Base-by-base conservation (phyloP, 495 filamentous ascomycete species). In the Aspergillus ostianus region DNA sequence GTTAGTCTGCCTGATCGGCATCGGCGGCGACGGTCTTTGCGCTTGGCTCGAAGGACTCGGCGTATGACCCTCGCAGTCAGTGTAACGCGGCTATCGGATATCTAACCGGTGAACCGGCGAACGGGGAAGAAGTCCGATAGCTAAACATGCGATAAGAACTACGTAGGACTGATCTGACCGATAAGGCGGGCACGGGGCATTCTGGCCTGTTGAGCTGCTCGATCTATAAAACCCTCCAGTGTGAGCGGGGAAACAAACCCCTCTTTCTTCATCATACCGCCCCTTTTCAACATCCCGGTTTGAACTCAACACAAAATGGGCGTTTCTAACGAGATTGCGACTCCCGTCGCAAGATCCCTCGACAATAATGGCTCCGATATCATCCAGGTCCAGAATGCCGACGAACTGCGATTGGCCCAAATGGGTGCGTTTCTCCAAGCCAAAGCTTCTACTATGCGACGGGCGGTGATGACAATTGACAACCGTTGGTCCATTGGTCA, bases 391-490 rank as follows among this genome's bases (percentile, higher is more conserved):
- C 66, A 65, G 18, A 61, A 75, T 70, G 65, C 67, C 26, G 74
- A 77, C 53, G 74, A 77, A 58, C 51, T 75, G 59, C 71, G 74
- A 52, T 48, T 77, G 71, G 74, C 74, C 23, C 74, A 77, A 51
- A 77, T 77, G 74, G 74, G 74, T 77, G 56, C 13, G 68, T 64
- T 50, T 30, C 10, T 8, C 4, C 50, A 30, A 52, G 10, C 21
- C 10, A 41, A 41, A 15, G 8, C 36, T 13, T 13, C 36, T 41
- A 15, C 13, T 41, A 15, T 17, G 9, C 36, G 13, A 41, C 23
- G 4, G 23, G 23, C 2, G 36, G 10, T 41, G 36, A 17, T 41
- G 6, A 7, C 19, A 30, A 30, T 1, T 30, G 17, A 9, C 23
- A 18, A 18, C 50, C 10, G 50, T 26, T 26, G 8, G 15, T 26